A percentile compares a stretch with the other conserved stretches of the same genome.
phyloP scores from a whole-genome alignment of 257 asterid genomes.

The Solanum boliviense region DNA sequence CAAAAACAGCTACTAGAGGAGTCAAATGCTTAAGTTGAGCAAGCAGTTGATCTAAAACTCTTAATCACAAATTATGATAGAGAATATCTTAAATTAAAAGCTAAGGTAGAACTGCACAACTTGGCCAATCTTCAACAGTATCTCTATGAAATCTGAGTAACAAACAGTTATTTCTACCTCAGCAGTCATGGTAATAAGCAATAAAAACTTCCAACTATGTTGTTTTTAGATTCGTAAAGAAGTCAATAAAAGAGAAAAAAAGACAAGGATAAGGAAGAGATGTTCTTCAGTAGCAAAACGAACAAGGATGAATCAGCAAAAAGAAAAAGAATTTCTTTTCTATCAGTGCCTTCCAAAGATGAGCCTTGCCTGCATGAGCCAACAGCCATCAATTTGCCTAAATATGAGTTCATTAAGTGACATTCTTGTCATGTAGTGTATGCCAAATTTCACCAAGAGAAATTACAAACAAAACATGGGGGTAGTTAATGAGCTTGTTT shows the following conservation, averaged over 20 bases:
- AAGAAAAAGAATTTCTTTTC: not conserved
- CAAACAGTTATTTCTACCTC: not conserved
- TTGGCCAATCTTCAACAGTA: not conserved
- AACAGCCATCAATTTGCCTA: not conserved
- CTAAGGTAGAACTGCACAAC: not conserved
- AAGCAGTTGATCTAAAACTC: not conserved
- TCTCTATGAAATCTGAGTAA: not conserved
- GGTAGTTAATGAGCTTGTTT: not conserved
- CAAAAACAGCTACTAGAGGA: not conserved
- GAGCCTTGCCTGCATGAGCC: not conserved
- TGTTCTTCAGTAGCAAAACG: not conserved
- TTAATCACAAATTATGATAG: not conserved
- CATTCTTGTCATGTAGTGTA: not conserved
- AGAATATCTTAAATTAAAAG: not conserved
- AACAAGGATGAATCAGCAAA: not conserved
- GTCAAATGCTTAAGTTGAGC: not conserved
- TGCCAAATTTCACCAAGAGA: not conserved
- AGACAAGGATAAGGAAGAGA: not conserved
- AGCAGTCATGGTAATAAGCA: not conserved
- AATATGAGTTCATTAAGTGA: not conserved
- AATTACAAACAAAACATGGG: not conserved
- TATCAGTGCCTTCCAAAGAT: not conserved
- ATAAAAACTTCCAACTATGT: not conserved
- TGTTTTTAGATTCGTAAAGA: not conserved
- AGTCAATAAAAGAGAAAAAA: not conserved